Evolutionary conservation across 208 protist genomes (phyloP).

Genomic region (Naegleria fowleri): DNA sequence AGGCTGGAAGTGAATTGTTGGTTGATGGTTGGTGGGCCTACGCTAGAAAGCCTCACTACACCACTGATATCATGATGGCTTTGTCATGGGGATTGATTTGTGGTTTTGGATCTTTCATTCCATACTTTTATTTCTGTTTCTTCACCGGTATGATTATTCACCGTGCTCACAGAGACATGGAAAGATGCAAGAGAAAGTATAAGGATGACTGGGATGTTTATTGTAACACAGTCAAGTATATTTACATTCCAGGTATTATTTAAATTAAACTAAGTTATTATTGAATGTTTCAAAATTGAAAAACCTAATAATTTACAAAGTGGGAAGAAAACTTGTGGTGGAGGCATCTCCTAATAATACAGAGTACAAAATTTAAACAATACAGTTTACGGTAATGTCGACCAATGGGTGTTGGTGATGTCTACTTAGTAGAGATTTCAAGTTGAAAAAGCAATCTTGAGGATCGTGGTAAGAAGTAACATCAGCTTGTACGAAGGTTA

Average conservation of each 20-base stretch:
- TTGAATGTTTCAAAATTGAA: too few relatives aligned
- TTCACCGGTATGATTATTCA: conserved; percentile 80
- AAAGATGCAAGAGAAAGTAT: conserved; percentile 49
- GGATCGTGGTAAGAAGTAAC: too few relatives aligned
- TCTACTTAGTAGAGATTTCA: too few relatives aligned
- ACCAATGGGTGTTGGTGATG: too few relatives aligned
- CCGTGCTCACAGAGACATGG: conserved; percentile 73
- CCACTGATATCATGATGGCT: conserved; percentile 79
- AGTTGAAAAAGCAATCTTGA: too few relatives aligned
- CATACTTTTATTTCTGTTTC: conserved; percentile 90
- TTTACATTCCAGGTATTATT: conserved; percentile 73
- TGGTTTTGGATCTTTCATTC: conserved; percentile 75
- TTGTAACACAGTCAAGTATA: conserved; percentile 76
- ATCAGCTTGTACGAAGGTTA: too few relatives aligned
- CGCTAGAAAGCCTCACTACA: conserved; percentile 89
- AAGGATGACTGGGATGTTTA: conserved; percentile 89
- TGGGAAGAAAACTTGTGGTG: too few relatives aligned
- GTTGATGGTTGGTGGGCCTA: conserved; percentile 77
- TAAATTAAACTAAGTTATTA: not conserved
- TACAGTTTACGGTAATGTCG: too few relatives aligned
- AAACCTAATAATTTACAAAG: too few relatives aligned
- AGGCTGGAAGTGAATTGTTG: conserved; percentile 66
- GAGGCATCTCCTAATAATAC: too few relatives aligned
- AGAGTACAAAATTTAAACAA: too few relatives aligned
- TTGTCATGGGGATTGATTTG: conserved; percentile 78